These are phyloP conservation scores for Aureobasidium sp. DNA, from an alignment of 2,329 filamentous ascomycete genomes.

Conservation along the genomic window DNA sequence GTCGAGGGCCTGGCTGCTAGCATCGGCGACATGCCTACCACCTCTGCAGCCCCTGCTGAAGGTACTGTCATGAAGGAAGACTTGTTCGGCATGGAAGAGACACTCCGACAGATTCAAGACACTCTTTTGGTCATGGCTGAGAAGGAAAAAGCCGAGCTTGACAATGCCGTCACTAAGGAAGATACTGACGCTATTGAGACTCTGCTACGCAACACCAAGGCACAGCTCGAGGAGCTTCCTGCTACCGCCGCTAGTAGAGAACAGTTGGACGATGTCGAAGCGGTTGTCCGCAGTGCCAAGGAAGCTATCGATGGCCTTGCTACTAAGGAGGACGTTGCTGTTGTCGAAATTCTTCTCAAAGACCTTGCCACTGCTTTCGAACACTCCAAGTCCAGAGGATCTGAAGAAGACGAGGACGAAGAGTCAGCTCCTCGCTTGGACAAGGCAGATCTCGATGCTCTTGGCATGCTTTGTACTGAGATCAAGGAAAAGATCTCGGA, in stretches of 20 bases:
- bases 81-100: constrained; percentile 37
- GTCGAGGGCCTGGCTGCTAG: constrained; percentile 65
- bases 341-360: constrained; percentile 68
- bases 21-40: constrained; percentile 38
- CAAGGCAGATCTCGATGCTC: constrained; percentile 71
- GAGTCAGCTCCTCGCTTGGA: constrained; percentile 47
- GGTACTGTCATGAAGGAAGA: constrained; percentile 44
- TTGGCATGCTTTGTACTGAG: constrained; percentile 75
- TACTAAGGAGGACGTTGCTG: constrained; percentile 67
- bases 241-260: constrained; percentile 60
- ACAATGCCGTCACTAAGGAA: constrained; percentile 61
- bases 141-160: constrained; percentile 30
- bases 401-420: constrained; percentile 35
- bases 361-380: constrained; percentile 70
- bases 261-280: constrained; percentile 54
- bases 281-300: constrained; percentile 65
- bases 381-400: constrained; percentile 44
- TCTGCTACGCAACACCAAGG: constrained; percentile 80
- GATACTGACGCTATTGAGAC: constrained; percentile 89
- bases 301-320: constrained; percentile 61
- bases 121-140: constrained; percentile 47
- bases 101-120: constrained; percentile 50
- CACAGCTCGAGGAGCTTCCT: constrained; percentile 73
- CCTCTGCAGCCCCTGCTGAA: constrained; percentile 27
- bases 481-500: constrained; percentile 72